These are phyloP conservation scores for Gamarada debralockiae DNA, from an alignment of 495 filamentous ascomycete species.

Conservation along the genomic window DNA sequence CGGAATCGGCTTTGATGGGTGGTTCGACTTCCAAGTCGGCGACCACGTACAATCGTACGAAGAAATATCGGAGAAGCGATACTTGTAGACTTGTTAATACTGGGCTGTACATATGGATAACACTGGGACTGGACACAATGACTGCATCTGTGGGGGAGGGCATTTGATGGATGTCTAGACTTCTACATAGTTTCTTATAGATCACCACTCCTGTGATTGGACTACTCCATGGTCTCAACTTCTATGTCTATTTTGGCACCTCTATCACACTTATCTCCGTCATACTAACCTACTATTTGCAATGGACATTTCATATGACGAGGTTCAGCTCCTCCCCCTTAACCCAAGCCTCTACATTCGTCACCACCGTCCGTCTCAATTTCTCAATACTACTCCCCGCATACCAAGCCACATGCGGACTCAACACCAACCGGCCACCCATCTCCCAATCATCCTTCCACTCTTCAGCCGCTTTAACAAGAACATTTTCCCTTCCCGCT, in stretches of 20 bases:
- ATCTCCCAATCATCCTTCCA: conserved; percentile 11
- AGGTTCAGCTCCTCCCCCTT: conserved; percentile 14
- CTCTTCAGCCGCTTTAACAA: conserved; percentile 13
- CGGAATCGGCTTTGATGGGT: conserved; percentile 79
- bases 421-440: conserved; percentile 18
- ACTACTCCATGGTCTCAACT: neutral
- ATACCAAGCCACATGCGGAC: conserved; percentile 25
- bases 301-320: neutral
- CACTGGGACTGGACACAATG: too few species aligned
- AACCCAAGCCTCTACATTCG: conserved; percentile 22
- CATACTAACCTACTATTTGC: too few species aligned
- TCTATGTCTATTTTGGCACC: too few species aligned
- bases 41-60: conserved; percentile 88
- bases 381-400: conserved; percentile 21
- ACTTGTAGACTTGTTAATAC: conserved; percentile 38
- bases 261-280: too few species aligned
- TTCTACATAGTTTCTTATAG: neutral
- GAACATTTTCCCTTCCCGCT: conserved; percentile 23
- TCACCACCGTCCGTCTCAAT: conserved; percentile 14
- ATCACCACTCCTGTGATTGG: neutral
- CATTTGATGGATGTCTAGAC: neutral
- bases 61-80: conserved; percentile 68
- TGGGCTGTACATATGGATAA: too few species aligned
- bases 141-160: too few species aligned
- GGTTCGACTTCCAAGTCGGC: conserved; percentile 72